Evolutionary conservation across 2,329 filamentous ascomycete genomes (phyloP).

Genomic region (Penicillium capsulatum): DNA sequence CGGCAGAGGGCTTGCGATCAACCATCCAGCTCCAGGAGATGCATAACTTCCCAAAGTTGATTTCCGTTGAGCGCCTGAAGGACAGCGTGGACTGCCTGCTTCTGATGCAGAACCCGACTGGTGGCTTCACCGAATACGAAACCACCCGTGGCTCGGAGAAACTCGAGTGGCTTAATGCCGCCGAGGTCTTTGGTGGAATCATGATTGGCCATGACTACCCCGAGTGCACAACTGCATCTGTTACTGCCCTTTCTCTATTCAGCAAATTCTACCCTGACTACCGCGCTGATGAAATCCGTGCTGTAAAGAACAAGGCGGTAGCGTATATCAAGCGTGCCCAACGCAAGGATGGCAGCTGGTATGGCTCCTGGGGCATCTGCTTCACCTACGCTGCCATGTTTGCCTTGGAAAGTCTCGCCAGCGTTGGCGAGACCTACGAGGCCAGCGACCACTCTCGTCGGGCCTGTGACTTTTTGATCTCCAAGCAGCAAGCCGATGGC

Average conservation of each 20-base stretch:
- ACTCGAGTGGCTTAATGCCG: slow-evolving; percentile 85
- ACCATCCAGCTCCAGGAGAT: slow-evolving; percentile 79
- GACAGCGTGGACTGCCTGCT: slow-evolving; percentile 88
- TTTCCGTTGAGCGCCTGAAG: slow-evolving; percentile 73
- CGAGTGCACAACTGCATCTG: slow-evolving; percentile 92
- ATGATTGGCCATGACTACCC: slow-evolving; percentile 99
- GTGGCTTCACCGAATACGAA: slow-evolving; percentile 89
- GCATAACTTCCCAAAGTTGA: slow-evolving; percentile 66
- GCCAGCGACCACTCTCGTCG: slow-evolving; percentile 67
- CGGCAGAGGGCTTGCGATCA: slow-evolving; percentile 83
- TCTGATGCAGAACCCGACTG: slow-evolving; percentile 81
- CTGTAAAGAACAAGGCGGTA: slow-evolving; percentile 69
- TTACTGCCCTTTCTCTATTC: slow-evolving; percentile 83
- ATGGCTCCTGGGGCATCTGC: slow-evolving; percentile 96
- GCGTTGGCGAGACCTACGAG: slow-evolving; percentile 73
- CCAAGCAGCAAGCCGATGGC: slow-evolving; percentile 79
- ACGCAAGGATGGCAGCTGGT: slow-evolving; percentile 83
- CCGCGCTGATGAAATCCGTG: slow-evolving; percentile 67
- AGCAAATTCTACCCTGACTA: slow-evolving; percentile 76
- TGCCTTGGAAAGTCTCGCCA: slow-evolving; percentile 78
- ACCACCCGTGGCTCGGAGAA: slow-evolving; percentile 70
- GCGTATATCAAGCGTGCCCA: slow-evolving; percentile 79
- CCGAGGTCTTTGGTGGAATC: slow-evolving; percentile 92
- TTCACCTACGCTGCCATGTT: slow-evolving; percentile 98
- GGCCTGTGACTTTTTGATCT: slow-evolving; percentile 81